Percentiles rank a stretch among this genome's conserved stretches.
phyloP scores from a whole-genome alignment of 495 filamentous ascomycete genomes.

The Podospora comata region DNA sequence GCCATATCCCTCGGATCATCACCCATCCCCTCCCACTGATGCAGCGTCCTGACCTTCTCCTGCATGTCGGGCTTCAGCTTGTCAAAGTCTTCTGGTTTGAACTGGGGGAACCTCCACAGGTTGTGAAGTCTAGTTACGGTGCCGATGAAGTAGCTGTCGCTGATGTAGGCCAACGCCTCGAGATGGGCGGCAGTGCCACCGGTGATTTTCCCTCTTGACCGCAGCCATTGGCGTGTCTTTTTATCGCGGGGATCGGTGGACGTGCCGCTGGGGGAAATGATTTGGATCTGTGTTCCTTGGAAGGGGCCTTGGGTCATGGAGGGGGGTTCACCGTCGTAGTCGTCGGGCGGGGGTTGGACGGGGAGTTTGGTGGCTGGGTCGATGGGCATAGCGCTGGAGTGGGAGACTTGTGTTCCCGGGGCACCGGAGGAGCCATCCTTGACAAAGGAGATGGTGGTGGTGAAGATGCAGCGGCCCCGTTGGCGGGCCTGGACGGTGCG shows the following conservation, averaged over 20 bases:
- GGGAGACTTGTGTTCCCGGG: constrained; percentile 52
- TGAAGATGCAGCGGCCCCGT: constrained; percentile 87
- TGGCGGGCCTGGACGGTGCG: constrained; percentile 92
- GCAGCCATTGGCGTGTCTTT: constrained; percentile 73
- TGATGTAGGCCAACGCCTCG: constrained; percentile 85
- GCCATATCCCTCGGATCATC: constrained; percentile 38
- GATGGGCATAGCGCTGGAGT: constrained; percentile 57
- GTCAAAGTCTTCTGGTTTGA: constrained; percentile 36
- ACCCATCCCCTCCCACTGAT: constrained; percentile 43
- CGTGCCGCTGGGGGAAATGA: constrained; percentile 39
- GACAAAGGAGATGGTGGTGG: constrained; percentile 86
- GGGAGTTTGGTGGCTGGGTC: constrained; percentile 30
- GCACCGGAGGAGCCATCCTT: constrained; percentile 62
- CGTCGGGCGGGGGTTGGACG: constrained; percentile 37
- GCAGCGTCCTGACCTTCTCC: constrained; percentile 33
- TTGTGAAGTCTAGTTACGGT: constrained; percentile 76
- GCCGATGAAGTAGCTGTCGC: constrained; percentile 87
- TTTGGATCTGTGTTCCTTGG: constrained; percentile 52
- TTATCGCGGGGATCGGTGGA: constrained; percentile 56
- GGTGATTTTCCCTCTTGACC: constrained; percentile 69
- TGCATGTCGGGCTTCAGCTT: constrained; percentile 31
- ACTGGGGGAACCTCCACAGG: constrained; percentile 56
- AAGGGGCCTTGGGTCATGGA: constrained; percentile 42
- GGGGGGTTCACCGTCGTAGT: constrained; percentile 38
- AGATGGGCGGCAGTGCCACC: constrained; percentile 78